Evolutionary conservation across 257 asterid genomes (phyloP), one percentile per base, ranked within the genome.

Genomic region (Scutellaria baicalensis): DNA sequence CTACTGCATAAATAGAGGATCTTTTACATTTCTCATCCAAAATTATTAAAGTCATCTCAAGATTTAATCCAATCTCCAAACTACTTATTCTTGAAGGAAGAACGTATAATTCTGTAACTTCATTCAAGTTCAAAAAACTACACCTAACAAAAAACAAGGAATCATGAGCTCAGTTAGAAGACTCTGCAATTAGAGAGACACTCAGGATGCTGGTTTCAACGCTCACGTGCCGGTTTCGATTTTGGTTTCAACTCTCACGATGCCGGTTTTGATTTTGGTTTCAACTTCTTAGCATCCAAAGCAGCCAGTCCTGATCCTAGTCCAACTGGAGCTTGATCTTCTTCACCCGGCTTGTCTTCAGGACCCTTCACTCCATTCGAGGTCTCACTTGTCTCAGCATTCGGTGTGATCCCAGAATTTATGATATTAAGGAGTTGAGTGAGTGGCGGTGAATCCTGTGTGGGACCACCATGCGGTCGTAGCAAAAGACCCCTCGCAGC

Each of bases 401-500:
- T 84, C 1, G 85, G 72, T 4, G 79, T 54, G 23, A 21, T 36
- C 8, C 85, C 88, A 0, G 95, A 71, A 70, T 84, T 86, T 57
- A 89, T 84, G 14, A 78, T 77, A 81, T 81, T 79, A 48, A 85
- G 84, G 67, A 90, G 86, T 68, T 90, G 96, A 35, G 87, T 69
- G 4, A 86, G 81, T 4, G 96, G 85, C 0, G 92, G 92, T 54
- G 87, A 16, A 69, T 86, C 85, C 56, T 78, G 86, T 36, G 79
- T 86, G 6, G 95, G 88, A 64, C 81, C 86, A 40, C 86, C 92
- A 12, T 82, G 95, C 11, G 87, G 96, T 45, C 90, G 96, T 38
- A 79, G 77, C 66, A 79, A 64, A 50, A 89, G 86, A 69, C 97
- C 97, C 76, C 84, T 85, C 7, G 97, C 99, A 18, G 97, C 97